Conservation (phyloP, 2,329 filamentous ascomycete genomes). For the Ascochyta viciae-villosae region DNA sequence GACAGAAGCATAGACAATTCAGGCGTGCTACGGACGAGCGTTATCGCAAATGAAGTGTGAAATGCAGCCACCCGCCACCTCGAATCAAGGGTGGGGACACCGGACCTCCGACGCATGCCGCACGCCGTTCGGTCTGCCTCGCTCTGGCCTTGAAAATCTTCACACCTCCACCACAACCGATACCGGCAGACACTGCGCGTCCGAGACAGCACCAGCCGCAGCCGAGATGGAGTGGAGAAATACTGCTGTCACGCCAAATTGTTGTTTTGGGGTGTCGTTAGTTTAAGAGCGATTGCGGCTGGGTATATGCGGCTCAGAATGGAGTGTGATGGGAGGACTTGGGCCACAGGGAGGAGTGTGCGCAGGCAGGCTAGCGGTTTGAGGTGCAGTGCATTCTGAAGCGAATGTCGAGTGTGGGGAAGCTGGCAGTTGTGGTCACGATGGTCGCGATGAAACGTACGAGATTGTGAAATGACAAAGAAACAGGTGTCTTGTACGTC, state of each 20-base stretch:
- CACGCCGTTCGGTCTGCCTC: constrained; percentile 16
- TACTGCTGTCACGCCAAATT: constrained; percentile 15
- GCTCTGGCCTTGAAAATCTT: constrained; percentile 14
- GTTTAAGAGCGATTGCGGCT: constrained; percentile 16
- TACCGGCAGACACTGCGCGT: constrained; percentile 12
- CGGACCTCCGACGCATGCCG: constrained; percentile 12
- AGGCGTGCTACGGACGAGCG: background rate
- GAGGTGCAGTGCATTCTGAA: constrained; percentile 8
- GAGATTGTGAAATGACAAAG: background rate
- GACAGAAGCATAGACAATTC: background rate
- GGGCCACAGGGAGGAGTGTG: constrained; percentile 3
- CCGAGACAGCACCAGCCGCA: constrained; percentile 12
- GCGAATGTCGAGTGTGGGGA: constrained; percentile 14
- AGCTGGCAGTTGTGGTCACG: constrained; percentile 12
- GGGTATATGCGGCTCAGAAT: constrained; percentile 17
- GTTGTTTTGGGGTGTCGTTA: constrained; percentile 11
- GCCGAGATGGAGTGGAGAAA: constrained; percentile 16
- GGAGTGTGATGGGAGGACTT: background rate
- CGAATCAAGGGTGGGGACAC: background rate
- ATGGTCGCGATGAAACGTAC: constrained; percentile 12
- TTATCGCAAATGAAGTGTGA: too few relatives aligned
- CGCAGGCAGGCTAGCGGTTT: constrained; percentile 6
- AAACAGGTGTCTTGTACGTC: background rate
- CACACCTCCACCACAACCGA: constrained; percentile 10
- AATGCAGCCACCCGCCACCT: background rate